Conservation (phyloP, 257 asterid species). For the Petunia secreta region DNA sequence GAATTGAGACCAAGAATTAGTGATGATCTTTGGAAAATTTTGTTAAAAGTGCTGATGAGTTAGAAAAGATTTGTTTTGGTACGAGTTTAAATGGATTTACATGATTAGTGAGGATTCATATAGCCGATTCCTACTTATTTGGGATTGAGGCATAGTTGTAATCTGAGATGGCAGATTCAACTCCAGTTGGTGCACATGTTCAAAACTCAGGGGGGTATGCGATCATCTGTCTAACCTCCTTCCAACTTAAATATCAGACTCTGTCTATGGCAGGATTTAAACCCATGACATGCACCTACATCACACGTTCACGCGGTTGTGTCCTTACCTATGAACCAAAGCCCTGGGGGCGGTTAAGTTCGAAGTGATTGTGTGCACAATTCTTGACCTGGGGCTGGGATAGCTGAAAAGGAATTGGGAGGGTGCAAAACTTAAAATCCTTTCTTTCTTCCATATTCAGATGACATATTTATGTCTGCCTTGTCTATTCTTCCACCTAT, state of each 20-base stretch:
- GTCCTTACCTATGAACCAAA: slow-evolving; percentile 15
- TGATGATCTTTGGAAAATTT: slow-evolving; percentile 11
- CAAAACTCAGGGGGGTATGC: background rate
- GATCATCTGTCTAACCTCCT: background rate
- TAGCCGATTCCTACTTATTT: too few species aligned
- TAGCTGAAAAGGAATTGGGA: background rate
- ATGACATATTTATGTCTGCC: slow-evolving; percentile 5
- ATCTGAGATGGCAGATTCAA: too few species aligned
- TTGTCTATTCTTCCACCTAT: background rate
- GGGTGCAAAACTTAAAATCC: background rate
- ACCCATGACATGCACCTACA: background rate
- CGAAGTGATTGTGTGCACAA: background rate
- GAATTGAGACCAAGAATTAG: background rate
- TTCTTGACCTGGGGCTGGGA: background rate
- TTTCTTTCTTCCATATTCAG: slow-evolving; percentile 3
- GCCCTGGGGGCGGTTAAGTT: background rate
- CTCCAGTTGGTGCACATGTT: background rate
- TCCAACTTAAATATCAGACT: slow-evolving; percentile 6
- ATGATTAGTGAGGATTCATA: too few species aligned
- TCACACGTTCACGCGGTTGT: background rate
- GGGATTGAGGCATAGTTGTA: too few species aligned
- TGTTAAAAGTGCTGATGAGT: background rate
- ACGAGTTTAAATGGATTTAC: too few species aligned
- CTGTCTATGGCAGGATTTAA: background rate
- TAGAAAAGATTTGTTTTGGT: background rate